A percentile compares a stretch with the other conserved stretches of the same genome.
phyloP scores from a whole-genome alignment of 2,329 filamentous ascomycete species.

The Epichloe gansuensis region DNA sequence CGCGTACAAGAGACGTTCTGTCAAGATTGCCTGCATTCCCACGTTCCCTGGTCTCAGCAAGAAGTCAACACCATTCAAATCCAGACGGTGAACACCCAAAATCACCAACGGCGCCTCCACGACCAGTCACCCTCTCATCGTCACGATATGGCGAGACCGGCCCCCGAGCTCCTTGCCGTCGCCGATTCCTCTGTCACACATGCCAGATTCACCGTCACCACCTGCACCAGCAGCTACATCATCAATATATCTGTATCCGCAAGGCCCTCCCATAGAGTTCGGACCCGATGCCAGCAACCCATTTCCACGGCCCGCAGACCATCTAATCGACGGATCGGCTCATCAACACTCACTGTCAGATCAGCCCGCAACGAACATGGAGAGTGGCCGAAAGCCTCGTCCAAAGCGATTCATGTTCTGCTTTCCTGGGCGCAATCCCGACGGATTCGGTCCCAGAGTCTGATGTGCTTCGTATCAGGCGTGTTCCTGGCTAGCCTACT shows the following conservation, averaged over 20 bases:
- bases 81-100: constrained; percentile 30
- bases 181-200: neutral
- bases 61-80: neutral
- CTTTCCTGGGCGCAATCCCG: constrained; percentile 41
- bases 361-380: neutral
- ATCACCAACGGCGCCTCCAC: constrained; percentile 25
- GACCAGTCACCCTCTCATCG: neutral
- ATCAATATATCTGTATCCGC: neutral
- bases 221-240: neutral
- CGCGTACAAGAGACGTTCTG: neutral
- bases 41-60: neutral
- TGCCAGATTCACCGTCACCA: neutral
- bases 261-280: neutral
- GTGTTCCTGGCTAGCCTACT: constrained; percentile 46
- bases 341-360: neutral
- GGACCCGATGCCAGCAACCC: neutral
- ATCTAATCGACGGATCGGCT: neutral
- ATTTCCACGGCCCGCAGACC: neutral
- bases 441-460: constrained; percentile 40
- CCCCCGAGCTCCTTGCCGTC: constrained; percentile 8
- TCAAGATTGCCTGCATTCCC: neutral
- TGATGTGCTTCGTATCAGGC: constrained; percentile 54
- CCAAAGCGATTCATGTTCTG: constrained; percentile 37
- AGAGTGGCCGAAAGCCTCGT: neutral
- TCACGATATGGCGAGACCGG: constrained; percentile 3